Conservation (phyloP, 169 alveolate species). For the Plasmodium adleri region DNA sequence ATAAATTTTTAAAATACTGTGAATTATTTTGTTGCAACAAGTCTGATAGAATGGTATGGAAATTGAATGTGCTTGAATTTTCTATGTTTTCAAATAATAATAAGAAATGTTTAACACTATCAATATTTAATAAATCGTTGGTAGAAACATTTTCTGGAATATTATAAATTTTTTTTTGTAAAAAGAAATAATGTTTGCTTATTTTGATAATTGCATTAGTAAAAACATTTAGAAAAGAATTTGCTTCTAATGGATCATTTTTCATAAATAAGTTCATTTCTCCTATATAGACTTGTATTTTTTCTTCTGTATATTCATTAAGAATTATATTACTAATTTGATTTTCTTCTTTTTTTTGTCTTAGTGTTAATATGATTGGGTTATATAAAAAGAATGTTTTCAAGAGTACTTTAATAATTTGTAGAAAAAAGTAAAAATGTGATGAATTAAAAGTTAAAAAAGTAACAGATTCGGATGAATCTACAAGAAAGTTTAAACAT, state of each 20-base stretch:
- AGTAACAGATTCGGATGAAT: constrained; percentile 30
- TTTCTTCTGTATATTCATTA: constrained; percentile 16
- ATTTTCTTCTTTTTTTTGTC: constrained; percentile 5
- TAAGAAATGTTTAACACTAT: constrained; percentile 17
- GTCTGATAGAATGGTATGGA: constrained; percentile 23
- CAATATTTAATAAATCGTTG: constrained; percentile 33
- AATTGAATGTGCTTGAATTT: constrained; percentile 11
- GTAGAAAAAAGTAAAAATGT: background rate
- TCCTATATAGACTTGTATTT: constrained; percentile 17
- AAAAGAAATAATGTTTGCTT: constrained; percentile 33
- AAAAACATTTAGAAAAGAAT: constrained; percentile 40
- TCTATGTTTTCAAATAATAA: constrained; percentile 28
- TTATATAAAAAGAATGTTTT: constrained; percentile 25
- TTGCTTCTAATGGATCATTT: constrained; percentile 36
- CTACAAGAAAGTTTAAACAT: constrained; percentile 18
- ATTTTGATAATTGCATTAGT: constrained; percentile 24
- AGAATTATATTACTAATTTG: background rate
- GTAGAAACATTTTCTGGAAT: constrained; percentile 16
- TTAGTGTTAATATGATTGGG: constrained; percentile 16
- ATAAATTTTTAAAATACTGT: constrained; percentile 23
- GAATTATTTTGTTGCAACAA: constrained; percentile 24
- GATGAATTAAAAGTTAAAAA: constrained; percentile 26
- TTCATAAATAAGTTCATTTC: constrained; percentile 70
- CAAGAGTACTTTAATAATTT: constrained; percentile 23
- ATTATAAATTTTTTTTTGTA: constrained; percentile 32